These are phyloP conservation scores for Grosmannia clavigera DNA, from an alignment of 2,329 filamentous ascomycete genomes.

Conservation along the genomic window DNA sequence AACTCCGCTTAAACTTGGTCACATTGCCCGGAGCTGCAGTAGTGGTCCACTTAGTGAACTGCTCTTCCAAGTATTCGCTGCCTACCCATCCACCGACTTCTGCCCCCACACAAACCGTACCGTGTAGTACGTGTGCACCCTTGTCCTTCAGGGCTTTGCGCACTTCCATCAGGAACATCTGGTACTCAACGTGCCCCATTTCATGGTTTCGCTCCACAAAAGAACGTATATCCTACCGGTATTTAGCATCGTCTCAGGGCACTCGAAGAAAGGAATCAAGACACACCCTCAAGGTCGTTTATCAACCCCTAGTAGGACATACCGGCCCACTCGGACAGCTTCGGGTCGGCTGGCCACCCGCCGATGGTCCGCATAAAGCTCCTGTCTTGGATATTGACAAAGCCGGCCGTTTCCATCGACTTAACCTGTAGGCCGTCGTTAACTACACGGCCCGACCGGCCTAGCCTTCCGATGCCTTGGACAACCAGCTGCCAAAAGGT, in stretches of 20 bases:
- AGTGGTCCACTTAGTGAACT: no score
- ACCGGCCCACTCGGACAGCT: background rate
- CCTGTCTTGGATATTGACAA: conserved; percentile 1
- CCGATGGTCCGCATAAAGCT: conserved; percentile 1
- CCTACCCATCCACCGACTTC: background rate
- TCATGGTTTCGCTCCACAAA: background rate
- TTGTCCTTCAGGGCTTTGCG: background rate
- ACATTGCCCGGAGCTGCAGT: no score
- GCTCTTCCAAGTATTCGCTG: no score
- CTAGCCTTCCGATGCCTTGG: conserved; percentile 2
- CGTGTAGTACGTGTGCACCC: background rate
- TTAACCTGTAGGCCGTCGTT: conserved; percentile 1
- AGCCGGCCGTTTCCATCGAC: conserved; percentile 1
- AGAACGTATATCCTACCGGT: background rate
- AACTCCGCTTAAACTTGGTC: no score
- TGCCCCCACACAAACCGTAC: background rate
- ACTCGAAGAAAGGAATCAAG: no score
- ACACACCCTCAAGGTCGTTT: background rate
- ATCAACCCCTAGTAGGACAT: background rate
- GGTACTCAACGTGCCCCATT: background rate
- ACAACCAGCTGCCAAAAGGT: background rate
- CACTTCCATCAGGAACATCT: background rate
- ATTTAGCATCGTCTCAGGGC: background rate
- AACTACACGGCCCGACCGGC: background rate
- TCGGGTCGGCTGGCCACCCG: background rate